Evolutionary conservation across 176 grass and related monocot genomes (phyloP).

Genomic region (Raddia guianensis): DNA sequence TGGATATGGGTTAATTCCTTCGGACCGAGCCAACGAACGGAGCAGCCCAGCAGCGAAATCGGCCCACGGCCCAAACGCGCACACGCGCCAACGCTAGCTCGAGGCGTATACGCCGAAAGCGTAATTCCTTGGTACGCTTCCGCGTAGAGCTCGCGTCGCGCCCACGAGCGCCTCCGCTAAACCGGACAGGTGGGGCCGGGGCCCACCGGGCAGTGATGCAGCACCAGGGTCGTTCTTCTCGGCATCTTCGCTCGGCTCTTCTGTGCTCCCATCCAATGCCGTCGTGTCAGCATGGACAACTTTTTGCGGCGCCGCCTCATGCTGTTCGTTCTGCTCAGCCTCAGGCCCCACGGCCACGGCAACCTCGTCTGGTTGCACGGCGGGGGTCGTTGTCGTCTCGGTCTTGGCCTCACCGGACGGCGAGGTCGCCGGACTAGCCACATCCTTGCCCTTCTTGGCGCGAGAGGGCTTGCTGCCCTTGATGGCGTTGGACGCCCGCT

Average conservation of each 20-base stretch:
- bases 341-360: constrained; percentile 2
- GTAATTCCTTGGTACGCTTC: no score
- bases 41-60: no score
- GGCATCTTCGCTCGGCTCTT: neutral
- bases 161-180: no score
- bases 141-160: no score
- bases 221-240: neutral
- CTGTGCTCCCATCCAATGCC: neutral
- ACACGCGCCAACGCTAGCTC: no score
- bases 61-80: no score
- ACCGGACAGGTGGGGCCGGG: no score
- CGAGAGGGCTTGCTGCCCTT: constrained; percentile 30
- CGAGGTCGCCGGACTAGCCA: neutral
- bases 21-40: no score
- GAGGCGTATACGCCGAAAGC: no score
- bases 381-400: neutral
- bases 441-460: constrained; percentile 37
- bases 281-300: neutral
- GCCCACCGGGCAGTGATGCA: no score
- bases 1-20: no score
- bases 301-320: constrained; percentile 7
- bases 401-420: neutral
- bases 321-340: neutral
- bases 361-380: constrained; percentile 32
- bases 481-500: constrained; percentile 50